These are phyloP conservation scores for Phytophthora brassicae DNA, from an alignment of 352 stramenopile genomes.

Conservation along the genomic window DNA sequence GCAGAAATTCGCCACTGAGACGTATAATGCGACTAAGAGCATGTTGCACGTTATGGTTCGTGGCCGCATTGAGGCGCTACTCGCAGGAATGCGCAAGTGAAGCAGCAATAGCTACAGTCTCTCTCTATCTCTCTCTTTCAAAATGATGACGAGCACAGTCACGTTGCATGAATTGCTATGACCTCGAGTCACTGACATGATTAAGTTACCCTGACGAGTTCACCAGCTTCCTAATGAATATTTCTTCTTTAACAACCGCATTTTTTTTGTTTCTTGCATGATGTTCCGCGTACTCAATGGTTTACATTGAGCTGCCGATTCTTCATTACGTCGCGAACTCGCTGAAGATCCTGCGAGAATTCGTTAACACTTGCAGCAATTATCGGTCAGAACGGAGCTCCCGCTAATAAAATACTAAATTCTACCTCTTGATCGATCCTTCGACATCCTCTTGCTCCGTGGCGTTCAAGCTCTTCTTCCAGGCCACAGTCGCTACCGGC, in stretches of 20 bases:
- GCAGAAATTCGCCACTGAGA: conserved; percentile 45
- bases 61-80: conserved; percentile 57
- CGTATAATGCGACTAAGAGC: conserved; percentile 43
- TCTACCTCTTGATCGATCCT: conserved; percentile 27
- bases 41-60: conserved; percentile 82
- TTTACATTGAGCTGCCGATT: conserved; percentile 1
- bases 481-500: conserved; percentile 1
- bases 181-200: not conserved
- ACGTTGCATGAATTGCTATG: conserved; percentile 14
- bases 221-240: not conserved
- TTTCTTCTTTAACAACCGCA: too few relatives aligned
- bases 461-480: conserved; percentile 23
- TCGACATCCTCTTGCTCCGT: conserved; percentile 25
- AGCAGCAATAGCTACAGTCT: not conserved
- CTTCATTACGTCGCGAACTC: conserved; percentile 25
- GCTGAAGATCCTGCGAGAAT: conserved; percentile 29
- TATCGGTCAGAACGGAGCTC: not conserved
- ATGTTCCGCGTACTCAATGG: not conserved
- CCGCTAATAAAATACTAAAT: not conserved
- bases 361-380: conserved; percentile 21
- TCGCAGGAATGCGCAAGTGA: conserved; percentile 34
- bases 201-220: not conserved
- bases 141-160: conserved; percentile 2
- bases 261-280: too few relatives aligned
- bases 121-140: too few relatives aligned